Evolutionary conservation across 768 basidiomycete genomes (phyloP).

Genomic region (Macrolepiota dolichaula): DNA sequence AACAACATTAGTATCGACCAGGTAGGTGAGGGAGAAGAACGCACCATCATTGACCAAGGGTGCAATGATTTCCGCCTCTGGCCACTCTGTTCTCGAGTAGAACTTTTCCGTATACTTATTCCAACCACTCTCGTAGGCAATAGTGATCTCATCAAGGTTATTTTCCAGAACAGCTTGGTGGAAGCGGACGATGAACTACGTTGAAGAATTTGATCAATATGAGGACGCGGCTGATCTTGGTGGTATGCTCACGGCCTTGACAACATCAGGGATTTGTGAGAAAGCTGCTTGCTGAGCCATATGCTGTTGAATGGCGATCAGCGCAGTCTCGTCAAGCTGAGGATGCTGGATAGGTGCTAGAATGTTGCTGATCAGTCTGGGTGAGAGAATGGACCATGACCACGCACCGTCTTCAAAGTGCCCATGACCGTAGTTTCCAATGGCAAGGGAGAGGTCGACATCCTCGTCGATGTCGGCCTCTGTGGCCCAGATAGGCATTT

Average conservation of each 20-base stretch:
- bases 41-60: conserved; percentile 90
- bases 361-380: conserved; percentile 6
- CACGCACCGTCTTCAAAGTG: conserved; percentile 63
- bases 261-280: conserved; percentile 81
- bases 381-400: not conserved
- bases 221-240: not conserved
- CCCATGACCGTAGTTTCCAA: conserved; percentile 68
- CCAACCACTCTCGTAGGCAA: conserved; percentile 97
- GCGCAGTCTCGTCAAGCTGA: conserved; percentile 66
- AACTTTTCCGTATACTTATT: conserved; percentile 95
- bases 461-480: conserved; percentile 83
- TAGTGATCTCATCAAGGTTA: conserved; percentile 86
- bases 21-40: conserved; percentile 19
- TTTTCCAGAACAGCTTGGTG: conserved; percentile 90
- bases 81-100: conserved; percentile 94
- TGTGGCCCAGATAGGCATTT: conserved; percentile 70
- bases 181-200: conserved; percentile 91
- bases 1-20: not conserved
- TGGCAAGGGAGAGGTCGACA: conserved; percentile 65
- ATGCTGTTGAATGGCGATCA: conserved; percentile 76
- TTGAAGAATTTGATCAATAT: conserved; percentile 11
- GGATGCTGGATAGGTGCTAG: conserved; percentile 51
- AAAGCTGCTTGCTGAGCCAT: conserved; percentile 83
- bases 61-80: conserved; percentile 93
- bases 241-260: conserved; percentile 66